phyloP scores from a whole-genome alignment of 495 filamentous ascomycete genomes.

The Aspergillus conjunctus region DNA sequence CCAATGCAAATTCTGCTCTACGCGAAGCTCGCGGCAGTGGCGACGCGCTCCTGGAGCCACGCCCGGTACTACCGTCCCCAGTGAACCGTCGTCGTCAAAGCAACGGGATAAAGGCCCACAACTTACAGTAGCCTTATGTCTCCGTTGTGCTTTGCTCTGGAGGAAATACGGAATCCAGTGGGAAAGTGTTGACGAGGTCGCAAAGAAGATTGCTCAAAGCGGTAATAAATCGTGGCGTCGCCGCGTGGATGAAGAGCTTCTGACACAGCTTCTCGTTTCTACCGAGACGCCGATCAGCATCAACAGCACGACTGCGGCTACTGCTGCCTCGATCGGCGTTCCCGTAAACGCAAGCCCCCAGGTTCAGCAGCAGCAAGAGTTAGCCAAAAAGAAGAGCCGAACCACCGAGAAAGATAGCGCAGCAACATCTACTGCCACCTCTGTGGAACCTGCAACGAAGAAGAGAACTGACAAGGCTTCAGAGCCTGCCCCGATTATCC shows the following conservation, averaged over 20 bases:
- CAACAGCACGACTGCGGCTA: slow-evolving; percentile 47
- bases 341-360: slow-evolving; percentile 44
- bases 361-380: slow-evolving; percentile 46
- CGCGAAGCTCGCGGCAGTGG: slow-evolving; percentile 83
- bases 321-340: slow-evolving; percentile 48
- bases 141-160: slow-evolving; percentile 89
- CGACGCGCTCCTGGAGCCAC: slow-evolving; percentile 77
- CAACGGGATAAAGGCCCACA: slow-evolving; percentile 71
- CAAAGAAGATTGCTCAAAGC: slow-evolving; percentile 80
- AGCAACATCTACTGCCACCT: slow-evolving; percentile 46
- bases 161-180: slow-evolving; percentile 93
- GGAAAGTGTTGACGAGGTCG: slow-evolving; percentile 92
- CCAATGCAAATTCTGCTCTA: slow-evolving; percentile 91
- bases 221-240: slow-evolving; percentile 87
- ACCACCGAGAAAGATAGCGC: slow-evolving; percentile 52
- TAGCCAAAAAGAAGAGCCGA: slow-evolving; percentile 64
- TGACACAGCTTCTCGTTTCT: slow-evolving; percentile 71
- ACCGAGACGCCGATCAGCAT: slow-evolving; percentile 53
- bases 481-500: slow-evolving; percentile 60
- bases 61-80: slow-evolving; percentile 69
- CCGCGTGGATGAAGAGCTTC: slow-evolving; percentile 85
- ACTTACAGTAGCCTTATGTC: slow-evolving; percentile 81
- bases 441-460: slow-evolving; percentile 57
- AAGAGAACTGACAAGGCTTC: slow-evolving; percentile 64
- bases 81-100: slow-evolving; percentile 64